Percentiles rank a stretch among this genome's conserved stretches.
These are phyloP conservation scores for Kentomonas sorsogonicus DNA, from an alignment of 208 protist species.

Conservation along the genomic window DNA sequence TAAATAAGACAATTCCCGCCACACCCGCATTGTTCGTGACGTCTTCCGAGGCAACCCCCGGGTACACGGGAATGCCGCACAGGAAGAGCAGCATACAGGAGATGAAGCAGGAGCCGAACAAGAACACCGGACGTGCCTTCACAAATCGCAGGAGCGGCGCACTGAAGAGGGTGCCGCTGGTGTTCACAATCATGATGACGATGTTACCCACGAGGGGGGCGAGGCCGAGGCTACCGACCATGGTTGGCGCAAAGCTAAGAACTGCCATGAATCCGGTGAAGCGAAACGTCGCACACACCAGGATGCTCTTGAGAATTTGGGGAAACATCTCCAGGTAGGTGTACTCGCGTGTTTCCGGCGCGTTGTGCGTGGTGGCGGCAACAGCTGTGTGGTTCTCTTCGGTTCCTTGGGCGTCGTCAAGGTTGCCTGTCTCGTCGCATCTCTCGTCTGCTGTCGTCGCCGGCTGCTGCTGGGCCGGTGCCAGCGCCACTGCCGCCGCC, in stretches of 20 bases:
- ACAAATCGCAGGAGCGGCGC: slow-evolving; percentile 58
- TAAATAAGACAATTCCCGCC: slow-evolving; percentile 77
- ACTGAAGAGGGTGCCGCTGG: slow-evolving; percentile 64
- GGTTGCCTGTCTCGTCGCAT: too few species aligned
- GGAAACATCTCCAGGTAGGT: slow-evolving; percentile 33
- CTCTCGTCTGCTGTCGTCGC: too few species aligned
- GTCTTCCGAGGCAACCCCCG: slow-evolving; percentile 33
- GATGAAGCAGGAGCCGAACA: slow-evolving; percentile 47
- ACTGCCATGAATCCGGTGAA: slow-evolving; percentile 85
- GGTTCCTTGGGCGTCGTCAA: not conserved
- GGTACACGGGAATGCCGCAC: slow-evolving; percentile 77
- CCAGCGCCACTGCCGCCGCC: too few species aligned
- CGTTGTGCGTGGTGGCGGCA: slow-evolving; percentile 32
- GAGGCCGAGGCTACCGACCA: slow-evolving; percentile 61
- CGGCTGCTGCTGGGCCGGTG: too few species aligned
- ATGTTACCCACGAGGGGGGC: slow-evolving; percentile 74
- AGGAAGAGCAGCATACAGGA: slow-evolving; percentile 64
- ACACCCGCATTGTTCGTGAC: slow-evolving; percentile 55
- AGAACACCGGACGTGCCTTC: slow-evolving; percentile 71
- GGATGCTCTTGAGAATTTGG: slow-evolving; percentile 34
- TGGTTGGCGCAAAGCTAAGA: slow-evolving; percentile 82
- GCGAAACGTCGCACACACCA: slow-evolving; percentile 59
- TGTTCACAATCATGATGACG: slow-evolving; percentile 83
- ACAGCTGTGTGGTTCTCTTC: slow-evolving; percentile 11
- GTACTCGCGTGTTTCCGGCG: too few species aligned